phyloP scores from a whole-genome alignment of 371 early-diverging fungal genomes.

The Apophysomyces trapeziformis region DNA sequence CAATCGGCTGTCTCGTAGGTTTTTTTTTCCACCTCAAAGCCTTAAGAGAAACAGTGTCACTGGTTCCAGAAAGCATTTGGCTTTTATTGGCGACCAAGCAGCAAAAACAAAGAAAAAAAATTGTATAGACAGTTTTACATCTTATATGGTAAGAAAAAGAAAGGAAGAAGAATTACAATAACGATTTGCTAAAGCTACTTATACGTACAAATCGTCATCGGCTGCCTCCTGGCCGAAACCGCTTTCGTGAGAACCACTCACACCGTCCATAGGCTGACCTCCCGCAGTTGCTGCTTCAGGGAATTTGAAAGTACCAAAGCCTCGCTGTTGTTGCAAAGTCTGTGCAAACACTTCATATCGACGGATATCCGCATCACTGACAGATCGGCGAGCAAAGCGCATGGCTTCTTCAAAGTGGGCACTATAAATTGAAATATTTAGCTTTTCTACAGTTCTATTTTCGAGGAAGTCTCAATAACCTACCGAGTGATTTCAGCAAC shows the following conservation, averaged over 20 bases:
- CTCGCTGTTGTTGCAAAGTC: constrained; percentile 93
- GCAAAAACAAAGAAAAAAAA: constrained; percentile 13
- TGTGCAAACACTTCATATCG: constrained; percentile 99
- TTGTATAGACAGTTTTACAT: constrained; percentile 12
- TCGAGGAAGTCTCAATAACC: not conserved
- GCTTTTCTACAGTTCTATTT: not conserved
- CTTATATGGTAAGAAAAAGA: constrained; percentile 3
- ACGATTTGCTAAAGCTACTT: constrained; percentile 21
- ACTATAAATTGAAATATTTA: constrained; percentile 11
- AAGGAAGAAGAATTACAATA: not conserved
- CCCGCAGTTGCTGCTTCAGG: constrained; percentile 76
- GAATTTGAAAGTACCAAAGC: constrained; percentile 94
- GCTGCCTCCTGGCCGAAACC: constrained; percentile 54
- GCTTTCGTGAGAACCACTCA: constrained; percentile 35
- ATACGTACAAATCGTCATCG: constrained; percentile 63
- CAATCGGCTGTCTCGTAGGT: no score
- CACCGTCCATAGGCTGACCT: constrained; percentile 35
- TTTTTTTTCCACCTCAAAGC: no score
- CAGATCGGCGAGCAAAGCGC: constrained; percentile 97
- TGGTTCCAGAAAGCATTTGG: not conserved
- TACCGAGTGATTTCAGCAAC: constrained; percentile 91
- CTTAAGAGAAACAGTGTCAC: not conserved
- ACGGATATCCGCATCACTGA: constrained; percentile 96
- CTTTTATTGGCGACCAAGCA: constrained; percentile 9
- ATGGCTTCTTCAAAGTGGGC: constrained; percentile 99